Percentiles rank a stretch among this genome's conserved stretches.
Evolutionary conservation across 1,284 basidiomycete genomes (phyloP).

Genomic region (Ceratorhiza oryzae-sativae): DNA sequence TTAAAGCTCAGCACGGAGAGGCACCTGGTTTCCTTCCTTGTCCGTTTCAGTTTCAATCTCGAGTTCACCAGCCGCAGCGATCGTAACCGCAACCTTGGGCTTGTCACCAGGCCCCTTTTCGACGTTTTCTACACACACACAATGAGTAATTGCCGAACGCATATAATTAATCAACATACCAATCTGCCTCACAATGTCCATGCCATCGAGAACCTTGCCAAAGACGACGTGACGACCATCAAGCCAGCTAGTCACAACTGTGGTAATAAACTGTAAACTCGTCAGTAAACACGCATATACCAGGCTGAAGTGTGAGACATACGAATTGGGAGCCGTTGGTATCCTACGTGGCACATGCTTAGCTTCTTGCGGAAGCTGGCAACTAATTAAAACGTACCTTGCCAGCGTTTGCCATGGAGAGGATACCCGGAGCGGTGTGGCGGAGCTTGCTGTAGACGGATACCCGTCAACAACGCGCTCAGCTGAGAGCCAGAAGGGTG

Average conservation of each 20-base stretch:
- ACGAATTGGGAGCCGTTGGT: conserved; percentile 82
- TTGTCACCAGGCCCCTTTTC: conserved; percentile 72
- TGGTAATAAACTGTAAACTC: conserved; percentile 75
- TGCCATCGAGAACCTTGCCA: conserved; percentile 87
- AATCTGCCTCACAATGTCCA: conserved; percentile 80
- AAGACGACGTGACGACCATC: conserved; percentile 88
- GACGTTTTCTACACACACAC: conserved; percentile 65
- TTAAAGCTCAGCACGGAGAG: conserved; percentile 90
- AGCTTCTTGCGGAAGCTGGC: conserved; percentile 40
- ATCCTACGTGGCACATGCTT: conserved; percentile 48
- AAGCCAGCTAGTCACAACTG: conserved; percentile 77
- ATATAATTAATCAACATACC: conserved; percentile 57
- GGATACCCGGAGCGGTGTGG: conserved; percentile 82
- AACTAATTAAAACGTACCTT: conserved; percentile 41
- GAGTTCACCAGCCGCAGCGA: conserved; percentile 84
- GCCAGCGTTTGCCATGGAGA: conserved; percentile 93
- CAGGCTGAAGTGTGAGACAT: conserved; percentile 20
- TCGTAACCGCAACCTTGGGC: conserved; percentile 75
- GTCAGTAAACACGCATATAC: conserved; percentile 39
- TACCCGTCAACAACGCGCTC: conserved; percentile 3
- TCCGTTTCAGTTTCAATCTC: conserved; percentile 63
- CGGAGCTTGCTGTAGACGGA: conserved; percentile 74
- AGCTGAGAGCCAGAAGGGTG: not conserved
- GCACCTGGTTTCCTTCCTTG: conserved; percentile 83
- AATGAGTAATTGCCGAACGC: not conserved